Conservation (phyloP, 2,329 filamentous ascomycete species). For the Aschersonia sp. region DNA sequence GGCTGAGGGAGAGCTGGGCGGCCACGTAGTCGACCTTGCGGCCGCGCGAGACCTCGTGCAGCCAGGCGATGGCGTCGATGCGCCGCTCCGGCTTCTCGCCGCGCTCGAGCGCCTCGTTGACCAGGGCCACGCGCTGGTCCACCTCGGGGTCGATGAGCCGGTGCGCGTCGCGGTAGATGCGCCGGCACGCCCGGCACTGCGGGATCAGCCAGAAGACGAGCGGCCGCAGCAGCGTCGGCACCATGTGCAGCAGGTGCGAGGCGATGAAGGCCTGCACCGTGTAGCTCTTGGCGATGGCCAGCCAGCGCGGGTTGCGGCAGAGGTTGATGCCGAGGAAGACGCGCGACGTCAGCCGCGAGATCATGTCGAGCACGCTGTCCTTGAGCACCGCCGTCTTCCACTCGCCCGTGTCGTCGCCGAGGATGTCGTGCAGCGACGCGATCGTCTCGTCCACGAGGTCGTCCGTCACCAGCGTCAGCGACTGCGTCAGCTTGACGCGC, state of each 20-base stretch:
- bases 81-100: constrained; percentile 13
- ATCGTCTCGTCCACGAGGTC: neutral
- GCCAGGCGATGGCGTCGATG: constrained; percentile 39
- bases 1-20: constrained; percentile 13
- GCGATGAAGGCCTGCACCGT: constrained; percentile 23
- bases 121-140: neutral
- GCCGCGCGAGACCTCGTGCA: constrained; percentile 26
- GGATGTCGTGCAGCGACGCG: neutral
- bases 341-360: constrained; percentile 10
- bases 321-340: constrained; percentile 24
- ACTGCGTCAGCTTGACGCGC: neutral
- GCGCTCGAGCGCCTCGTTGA: neutral
- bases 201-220: constrained; percentile 14
- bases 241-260: constrained; percentile 16
- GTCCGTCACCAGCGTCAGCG: neutral
- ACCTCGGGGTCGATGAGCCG: neutral
- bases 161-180: neutral
- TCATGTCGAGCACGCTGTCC: neutral
- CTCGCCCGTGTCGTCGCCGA: neutral
- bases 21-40: constrained; percentile 4
- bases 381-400: neutral
- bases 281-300: constrained; percentile 22
- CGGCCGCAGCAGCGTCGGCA: constrained; percentile 28
- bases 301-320: constrained; percentile 27
- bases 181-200: neutral